Conservation (phyloP, 441 rosid species). For the Rhodomyrtus psidioides region DNA sequence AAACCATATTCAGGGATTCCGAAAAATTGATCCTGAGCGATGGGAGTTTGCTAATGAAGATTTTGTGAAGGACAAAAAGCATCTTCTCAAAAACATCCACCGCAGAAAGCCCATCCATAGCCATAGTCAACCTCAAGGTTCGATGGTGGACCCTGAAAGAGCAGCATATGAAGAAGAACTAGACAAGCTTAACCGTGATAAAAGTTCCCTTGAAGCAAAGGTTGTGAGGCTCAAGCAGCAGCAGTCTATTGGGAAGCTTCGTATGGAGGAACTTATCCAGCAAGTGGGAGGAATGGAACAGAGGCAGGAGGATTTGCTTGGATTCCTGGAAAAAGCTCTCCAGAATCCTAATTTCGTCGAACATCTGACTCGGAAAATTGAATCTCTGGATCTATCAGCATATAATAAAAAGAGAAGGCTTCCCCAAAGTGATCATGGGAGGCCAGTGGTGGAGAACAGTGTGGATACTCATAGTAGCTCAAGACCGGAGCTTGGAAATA, state of each 20-base stretch:
- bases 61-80: conserved; percentile 76
- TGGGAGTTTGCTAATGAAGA: conserved; percentile 95
- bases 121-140: conserved; percentile 66
- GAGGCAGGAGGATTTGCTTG: conserved; percentile 57
- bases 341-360: conserved; percentile 48
- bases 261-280: conserved; percentile 44
- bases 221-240: conserved; percentile 40
- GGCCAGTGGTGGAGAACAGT: conserved; percentile 44
- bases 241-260: conserved; percentile 43
- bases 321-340: conserved; percentile 50
- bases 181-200: conserved; percentile 61
- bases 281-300: conserved; percentile 47
- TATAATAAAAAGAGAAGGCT: conserved; percentile 74
- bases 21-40: conserved; percentile 83
- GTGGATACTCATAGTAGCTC: conserved; percentile 53
- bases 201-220: conserved; percentile 55
- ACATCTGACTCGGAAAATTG: conserved; percentile 50
- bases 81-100: conserved; percentile 85
- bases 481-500: conserved; percentile 52
- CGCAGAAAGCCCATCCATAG: conserved; percentile 90
- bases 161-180: conserved; percentile 58
- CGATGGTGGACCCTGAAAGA: conserved; percentile 54
- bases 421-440: conserved; percentile 50
- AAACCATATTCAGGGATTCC: conserved; percentile 52
- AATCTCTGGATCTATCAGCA: conserved; percentile 58